Percentiles rank a stretch among this genome's conserved stretches.
Conservation (phyloP, 148 eudicot species). For the Spergularia marina region DNA sequence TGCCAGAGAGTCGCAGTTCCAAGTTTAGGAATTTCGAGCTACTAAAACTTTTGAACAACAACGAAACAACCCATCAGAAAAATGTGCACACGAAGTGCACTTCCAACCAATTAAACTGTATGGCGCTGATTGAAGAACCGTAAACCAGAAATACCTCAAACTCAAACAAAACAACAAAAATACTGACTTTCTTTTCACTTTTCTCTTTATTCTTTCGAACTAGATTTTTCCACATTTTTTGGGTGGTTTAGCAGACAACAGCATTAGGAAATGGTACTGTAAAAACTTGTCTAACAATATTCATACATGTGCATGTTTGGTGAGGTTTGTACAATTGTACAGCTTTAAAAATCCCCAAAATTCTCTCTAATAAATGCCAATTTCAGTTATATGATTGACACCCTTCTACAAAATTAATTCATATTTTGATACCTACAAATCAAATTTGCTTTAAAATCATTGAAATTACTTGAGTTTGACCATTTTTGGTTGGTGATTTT, state of each 20-base stretch:
- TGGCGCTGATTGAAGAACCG: slow-evolving; percentile 1
- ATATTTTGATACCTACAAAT: not conserved
- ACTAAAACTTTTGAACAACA: not conserved
- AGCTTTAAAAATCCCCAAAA: not conserved
- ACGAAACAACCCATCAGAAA: not conserved
- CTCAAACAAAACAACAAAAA: not conserved
- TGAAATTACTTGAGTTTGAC: slow-evolving; percentile 6
- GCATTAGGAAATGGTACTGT: too few relatives aligned
- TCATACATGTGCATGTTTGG: not conserved
- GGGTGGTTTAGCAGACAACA: not conserved
- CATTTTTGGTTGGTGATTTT: not conserved
- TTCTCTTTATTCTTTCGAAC: not conserved
- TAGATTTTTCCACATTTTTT: not conserved
- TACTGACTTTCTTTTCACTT: not conserved
- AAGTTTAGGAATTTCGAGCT: not conserved
- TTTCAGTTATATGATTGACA: not conserved
- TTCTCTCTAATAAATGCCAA: not conserved
- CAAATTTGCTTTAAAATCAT: not conserved
- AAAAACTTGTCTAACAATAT: not conserved
- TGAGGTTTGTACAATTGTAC: too few relatives aligned
- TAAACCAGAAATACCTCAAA: not conserved
- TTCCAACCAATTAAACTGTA: slow-evolving; percentile 9
- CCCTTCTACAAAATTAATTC: not conserved
- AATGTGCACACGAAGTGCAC: slow-evolving; percentile 10
- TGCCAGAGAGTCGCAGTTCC: not conserved